A percentile compares a stretch with the other conserved stretches of the same genome.
These are phyloP conservation scores for Aethionema arabicum DNA, from an alignment of 345 rosid genomes.

Conservation along the genomic window DNA sequence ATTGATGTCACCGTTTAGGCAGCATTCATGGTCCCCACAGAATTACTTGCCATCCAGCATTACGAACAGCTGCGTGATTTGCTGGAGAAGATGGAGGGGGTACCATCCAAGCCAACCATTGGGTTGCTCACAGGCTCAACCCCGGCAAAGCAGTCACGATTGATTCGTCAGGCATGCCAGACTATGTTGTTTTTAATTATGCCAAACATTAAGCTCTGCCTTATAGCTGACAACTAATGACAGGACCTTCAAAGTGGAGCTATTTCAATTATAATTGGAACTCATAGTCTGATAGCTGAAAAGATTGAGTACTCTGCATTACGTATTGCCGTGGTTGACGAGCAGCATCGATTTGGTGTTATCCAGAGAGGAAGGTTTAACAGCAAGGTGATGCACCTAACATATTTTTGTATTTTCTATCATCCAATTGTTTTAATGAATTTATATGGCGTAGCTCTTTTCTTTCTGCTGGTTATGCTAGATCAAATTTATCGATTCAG, in stretches of 20 bases:
- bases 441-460: background rate
- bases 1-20: conserved; percentile 49
- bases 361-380: conserved; percentile 96
- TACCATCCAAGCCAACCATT: conserved; percentile 65
- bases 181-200: conserved; percentile 20
- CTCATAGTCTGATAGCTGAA: conserved; percentile 91
- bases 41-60: conserved; percentile 94
- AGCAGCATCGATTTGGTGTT: conserved; percentile 98
- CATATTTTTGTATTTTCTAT: background rate
- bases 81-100: conserved; percentile 62
- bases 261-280: conserved; percentile 85
- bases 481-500: background rate
- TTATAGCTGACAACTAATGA: conserved; percentile 29
- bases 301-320: conserved; percentile 73
- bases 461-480: background rate
- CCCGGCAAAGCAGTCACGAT: conserved; percentile 70
- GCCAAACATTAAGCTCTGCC: conserved; percentile 13
- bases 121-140: conserved; percentile 93
- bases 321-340: conserved; percentile 96
- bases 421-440: conserved; percentile 10
- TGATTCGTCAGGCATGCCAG: conserved; percentile 75
- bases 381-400: conserved; percentile 61
- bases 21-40: conserved; percentile 99
- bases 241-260: conserved; percentile 87
- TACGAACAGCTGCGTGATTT: conserved; percentile 71